phyloP scores from a whole-genome alignment of 805 yeast species.

The Priceomyces medius region DNA sequence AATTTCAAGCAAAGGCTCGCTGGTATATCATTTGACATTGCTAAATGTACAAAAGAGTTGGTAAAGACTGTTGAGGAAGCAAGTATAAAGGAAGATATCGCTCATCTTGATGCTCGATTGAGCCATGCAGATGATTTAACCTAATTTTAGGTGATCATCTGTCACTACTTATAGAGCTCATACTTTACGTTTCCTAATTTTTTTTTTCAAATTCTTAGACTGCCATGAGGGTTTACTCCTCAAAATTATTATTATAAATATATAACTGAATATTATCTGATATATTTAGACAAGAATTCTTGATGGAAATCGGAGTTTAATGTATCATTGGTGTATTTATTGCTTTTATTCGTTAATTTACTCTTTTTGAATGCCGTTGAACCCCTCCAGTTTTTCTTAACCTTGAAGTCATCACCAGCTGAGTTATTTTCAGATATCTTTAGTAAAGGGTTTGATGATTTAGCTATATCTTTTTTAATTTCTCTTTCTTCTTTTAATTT shows the following conservation, averaged over 20 bases:
- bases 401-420: slow-evolving; percentile 10
- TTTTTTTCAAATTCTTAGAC: not conserved
- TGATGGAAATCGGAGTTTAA: slow-evolving; percentile 35
- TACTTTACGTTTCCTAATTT: too few relatives aligned
- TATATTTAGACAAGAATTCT: slow-evolving; percentile 33
- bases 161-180: too few relatives aligned
- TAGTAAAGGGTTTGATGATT: slow-evolving; percentile 15
- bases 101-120: slow-evolving; percentile 69
- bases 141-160: too few relatives aligned
- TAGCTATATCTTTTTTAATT: slow-evolving; percentile 7
- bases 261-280: slow-evolving; percentile 18
- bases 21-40: slow-evolving; percentile 93
- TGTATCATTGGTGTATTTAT: slow-evolving; percentile 31
- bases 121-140: slow-evolving; percentile 33
- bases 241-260: not conserved
- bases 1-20: slow-evolving; percentile 92
- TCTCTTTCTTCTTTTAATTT: slow-evolving; percentile 7
- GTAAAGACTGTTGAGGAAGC: slow-evolving; percentile 97
- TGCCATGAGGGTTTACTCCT: not conserved
- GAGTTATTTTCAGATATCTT: slow-evolving; percentile 5
- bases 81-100: slow-evolving; percentile 81
- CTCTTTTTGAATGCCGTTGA: slow-evolving; percentile 22
- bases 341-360: slow-evolving; percentile 4
- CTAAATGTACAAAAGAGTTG: slow-evolving; percentile 91
- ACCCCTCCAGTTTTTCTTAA: slow-evolving; percentile 31